Conservation (phyloP, 2,329 filamentous ascomycete species). For the Stylonectria norvegica region DNA sequence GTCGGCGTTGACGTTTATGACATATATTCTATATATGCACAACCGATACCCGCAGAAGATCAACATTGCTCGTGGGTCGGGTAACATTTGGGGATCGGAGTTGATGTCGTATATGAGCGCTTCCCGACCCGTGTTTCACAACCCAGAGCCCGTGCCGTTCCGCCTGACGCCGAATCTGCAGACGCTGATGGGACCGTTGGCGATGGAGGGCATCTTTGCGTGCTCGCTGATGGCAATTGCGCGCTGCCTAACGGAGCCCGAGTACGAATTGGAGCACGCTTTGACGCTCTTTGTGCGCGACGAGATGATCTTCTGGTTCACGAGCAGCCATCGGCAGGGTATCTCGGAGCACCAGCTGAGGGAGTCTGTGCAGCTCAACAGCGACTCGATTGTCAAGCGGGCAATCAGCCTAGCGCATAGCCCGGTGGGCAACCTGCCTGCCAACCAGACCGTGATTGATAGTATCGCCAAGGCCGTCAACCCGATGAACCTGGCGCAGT, state of each 20-base stretch:
- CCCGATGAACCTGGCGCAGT: constrained; percentile 81
- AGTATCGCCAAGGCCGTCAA: constrained; percentile 89
- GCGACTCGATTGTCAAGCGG: constrained; percentile 86
- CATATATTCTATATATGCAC: constrained; percentile 96
- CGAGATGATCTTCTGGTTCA: constrained; percentile 98
- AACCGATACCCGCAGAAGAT: constrained; percentile 95
- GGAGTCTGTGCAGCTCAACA: constrained; percentile 80
- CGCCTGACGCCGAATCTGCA: constrained; percentile 94
- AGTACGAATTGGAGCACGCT: constrained; percentile 89
- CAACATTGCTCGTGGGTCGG: constrained; percentile 79
- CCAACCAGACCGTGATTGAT: constrained; percentile 96
- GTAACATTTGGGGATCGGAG: constrained; percentile 95
- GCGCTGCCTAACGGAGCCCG: constrained; percentile 84
- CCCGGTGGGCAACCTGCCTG: constrained; percentile 77
- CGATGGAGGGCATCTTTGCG: constrained; percentile 95
- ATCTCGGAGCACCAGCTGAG: constrained; percentile 63
- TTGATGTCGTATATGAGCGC: constrained; percentile 85
- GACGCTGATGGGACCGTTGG: constrained; percentile 90
- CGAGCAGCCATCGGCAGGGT: constrained; percentile 63
- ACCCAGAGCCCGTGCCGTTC: constrained; percentile 94
- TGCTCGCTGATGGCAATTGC: constrained; percentile 95
- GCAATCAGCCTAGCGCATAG: constrained; percentile 78
- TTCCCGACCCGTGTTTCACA: constrained; percentile 85
- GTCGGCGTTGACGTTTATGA: constrained; percentile 95
- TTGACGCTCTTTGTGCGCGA: constrained; percentile 93